Conservation (phyloP, 768 basidiomycete genomes). For the Mycena rosella region DNA sequence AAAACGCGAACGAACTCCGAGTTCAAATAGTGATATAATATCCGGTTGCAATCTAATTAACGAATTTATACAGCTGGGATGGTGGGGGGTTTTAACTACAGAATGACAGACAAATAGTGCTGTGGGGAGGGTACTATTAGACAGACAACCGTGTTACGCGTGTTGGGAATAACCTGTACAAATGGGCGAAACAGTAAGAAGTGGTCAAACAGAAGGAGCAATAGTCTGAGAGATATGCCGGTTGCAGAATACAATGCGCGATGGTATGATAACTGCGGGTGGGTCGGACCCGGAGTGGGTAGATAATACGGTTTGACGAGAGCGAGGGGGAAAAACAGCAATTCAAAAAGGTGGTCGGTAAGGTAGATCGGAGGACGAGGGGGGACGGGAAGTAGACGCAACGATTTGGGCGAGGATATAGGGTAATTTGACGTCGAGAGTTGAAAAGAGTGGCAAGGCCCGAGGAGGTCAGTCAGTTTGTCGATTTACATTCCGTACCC, state of each 20-base stretch:
- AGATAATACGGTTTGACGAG: slow-evolving; percentile 48
- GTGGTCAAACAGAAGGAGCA: slow-evolving; percentile 65
- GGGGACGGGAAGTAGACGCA: slow-evolving; percentile 40
- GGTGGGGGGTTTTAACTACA: slow-evolving; percentile 72
- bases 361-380: slow-evolving; percentile 47
- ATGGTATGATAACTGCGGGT: slow-evolving; percentile 64
- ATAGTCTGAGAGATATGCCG: slow-evolving; percentile 70
- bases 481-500: slow-evolving; percentile 85
- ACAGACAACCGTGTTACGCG: slow-evolving; percentile 72
- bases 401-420: slow-evolving; percentile 38
- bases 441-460: slow-evolving; percentile 29
- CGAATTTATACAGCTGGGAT: slow-evolving; percentile 68
- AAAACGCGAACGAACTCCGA: slow-evolving; percentile 12
- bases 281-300: slow-evolving; percentile 52
- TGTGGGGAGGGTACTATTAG: slow-evolving; percentile 70
- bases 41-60: slow-evolving; percentile 50
- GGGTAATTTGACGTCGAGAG: slow-evolving; percentile 31
- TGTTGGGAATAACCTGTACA: slow-evolving; percentile 70
- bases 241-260: slow-evolving; percentile 79
- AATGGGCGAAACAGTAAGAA: slow-evolving; percentile 62
- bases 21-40: slow-evolving; percentile 40
- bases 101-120: slow-evolving; percentile 76
- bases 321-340: slow-evolving; percentile 35
- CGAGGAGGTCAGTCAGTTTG: slow-evolving; percentile 25
- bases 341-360: slow-evolving; percentile 47